phyloP scores from a whole-genome alignment of 352 stramenopile species.

The Pythium rishiriense region DNA sequence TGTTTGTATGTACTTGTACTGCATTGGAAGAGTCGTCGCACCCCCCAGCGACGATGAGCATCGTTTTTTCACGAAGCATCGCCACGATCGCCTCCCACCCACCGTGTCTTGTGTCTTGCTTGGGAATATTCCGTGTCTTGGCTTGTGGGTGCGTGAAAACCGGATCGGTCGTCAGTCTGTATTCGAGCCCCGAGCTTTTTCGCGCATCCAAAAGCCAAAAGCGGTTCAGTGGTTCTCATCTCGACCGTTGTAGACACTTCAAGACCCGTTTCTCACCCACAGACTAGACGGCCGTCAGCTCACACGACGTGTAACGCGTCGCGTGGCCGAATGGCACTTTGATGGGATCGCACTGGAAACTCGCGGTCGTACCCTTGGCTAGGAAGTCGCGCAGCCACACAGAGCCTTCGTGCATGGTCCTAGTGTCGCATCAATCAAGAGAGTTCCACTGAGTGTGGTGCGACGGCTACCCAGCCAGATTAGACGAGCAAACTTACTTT shows the following conservation, averaged over 20 bases:
- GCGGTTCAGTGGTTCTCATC: too few species aligned
- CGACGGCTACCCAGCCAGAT: not conserved
- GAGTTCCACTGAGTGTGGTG: not conserved
- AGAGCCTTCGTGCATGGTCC: not conserved
- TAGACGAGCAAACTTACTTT: constrained; percentile 14
- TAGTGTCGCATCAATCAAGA: not conserved
- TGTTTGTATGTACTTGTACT: too few species aligned
- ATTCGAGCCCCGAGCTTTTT: too few species aligned
- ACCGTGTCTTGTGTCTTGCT: too few species aligned
- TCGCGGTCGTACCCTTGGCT: not conserved
- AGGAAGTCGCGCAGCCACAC: constrained; percentile 5
- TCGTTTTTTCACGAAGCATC: too few species aligned
- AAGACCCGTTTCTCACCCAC: not conserved
- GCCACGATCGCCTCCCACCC: too few species aligned
- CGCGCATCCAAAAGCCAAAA: too few species aligned
- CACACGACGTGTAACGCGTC: not conserved
- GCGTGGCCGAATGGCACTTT: not conserved
- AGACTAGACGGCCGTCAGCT: not conserved
- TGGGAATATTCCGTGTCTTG: too few species aligned
- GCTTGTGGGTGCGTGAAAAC: too few species aligned
- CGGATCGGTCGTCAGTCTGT: too few species aligned
- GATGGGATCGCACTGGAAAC: not conserved
- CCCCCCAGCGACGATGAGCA: too few species aligned
- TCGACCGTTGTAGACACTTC: not conserved
- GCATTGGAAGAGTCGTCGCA: too few species aligned